Evolutionary conservation across 495 filamentous ascomycete species (phyloP).

Genomic region (Neurospora intermedia): DNA sequence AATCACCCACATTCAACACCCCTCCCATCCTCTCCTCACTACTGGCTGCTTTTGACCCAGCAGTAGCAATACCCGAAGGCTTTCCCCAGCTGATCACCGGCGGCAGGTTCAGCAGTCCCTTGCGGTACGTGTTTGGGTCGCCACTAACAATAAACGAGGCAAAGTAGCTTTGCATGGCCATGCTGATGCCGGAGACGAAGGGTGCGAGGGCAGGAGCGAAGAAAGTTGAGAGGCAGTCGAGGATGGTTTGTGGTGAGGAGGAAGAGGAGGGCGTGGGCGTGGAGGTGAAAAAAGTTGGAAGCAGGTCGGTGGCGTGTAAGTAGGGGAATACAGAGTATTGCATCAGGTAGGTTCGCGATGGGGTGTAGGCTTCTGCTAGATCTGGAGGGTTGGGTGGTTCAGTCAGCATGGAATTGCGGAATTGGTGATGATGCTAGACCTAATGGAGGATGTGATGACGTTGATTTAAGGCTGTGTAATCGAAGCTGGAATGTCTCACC

Average conservation of each 20-base stretch:
- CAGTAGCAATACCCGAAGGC: conserved; percentile 3
- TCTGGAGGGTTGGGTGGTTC: not conserved
- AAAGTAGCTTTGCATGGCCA: conserved; percentile 31
- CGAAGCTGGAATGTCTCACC: not conserved
- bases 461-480: not conserved
- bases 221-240: conserved; percentile 21
- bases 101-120: conserved; percentile 20
- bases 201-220: conserved; percentile 23
- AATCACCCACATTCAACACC: conserved; percentile 27
- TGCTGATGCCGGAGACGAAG: conserved; percentile 23
- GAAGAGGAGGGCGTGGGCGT: conserved; percentile 17
- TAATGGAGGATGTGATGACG: not conserved
- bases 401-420: conserved; percentile 12
- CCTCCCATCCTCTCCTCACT: conserved; percentile 14
- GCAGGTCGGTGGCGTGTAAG: conserved; percentile 21
- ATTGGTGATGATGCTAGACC: conserved; percentile 3
- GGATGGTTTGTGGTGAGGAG: conserved; percentile 1
- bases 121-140: conserved; percentile 27
- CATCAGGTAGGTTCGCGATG: conserved; percentile 5
- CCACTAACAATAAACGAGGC: conserved; percentile 27
- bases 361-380: not conserved
- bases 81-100: conserved; percentile 26
- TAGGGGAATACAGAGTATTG: conserved; percentile 30
- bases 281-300: conserved; percentile 26
- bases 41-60: not conserved